Base-by-base conservation (phyloP, 2,329 filamentous ascomycete species). In the Ophiostoma sp. region DNA sequence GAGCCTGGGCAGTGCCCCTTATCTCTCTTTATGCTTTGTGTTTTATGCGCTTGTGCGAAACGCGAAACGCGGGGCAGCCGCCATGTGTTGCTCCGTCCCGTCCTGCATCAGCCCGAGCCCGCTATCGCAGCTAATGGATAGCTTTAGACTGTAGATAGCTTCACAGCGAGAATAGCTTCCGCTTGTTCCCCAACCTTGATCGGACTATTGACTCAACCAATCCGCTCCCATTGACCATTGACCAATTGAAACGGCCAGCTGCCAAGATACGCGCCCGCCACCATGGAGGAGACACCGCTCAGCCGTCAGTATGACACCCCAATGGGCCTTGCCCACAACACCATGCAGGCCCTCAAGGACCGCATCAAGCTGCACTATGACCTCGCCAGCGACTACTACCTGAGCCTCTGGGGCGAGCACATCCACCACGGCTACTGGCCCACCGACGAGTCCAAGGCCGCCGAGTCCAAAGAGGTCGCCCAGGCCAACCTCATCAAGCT, bases 351-450 rank as follows among this genome's bases (percentile, higher is more conserved):
- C 15, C 78, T 87, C 72, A 87, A 87, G 76, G 84, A 84, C 72
- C 80, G 85, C 69, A 87, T 87, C 76, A 86, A 85, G 79, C 80
- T 82, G 72, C 86, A 88, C 75, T 88, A 89, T 73, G 85, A 88
- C 72, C 80, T 88, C 20, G 84, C 85, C 35, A 87, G 84, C 68
- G 85, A 88, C 74, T 87, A 88, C 76, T 88, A 89, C 74, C 81
- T 87, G 72, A 86, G 82, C 44, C 79, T 88, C 27, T 88, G 86
- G 86, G 86, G 86, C 69, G 85, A 87, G 75, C 86, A 88, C 74
- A 88, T 88, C 75, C 86, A 88, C 75, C 86, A 89, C 73, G 86
- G 86, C 69, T 87, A 88, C 76, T 89, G 86, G 80, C 81, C 83
- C 33, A 80, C 81, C 2, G 75, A 76, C 67, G 79, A 79, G 70